Percentiles rank a stretch among this genome's conserved stretches.
Conservation (phyloP, 345 rosid species). For the Hibiscus tridactylites region DNA sequence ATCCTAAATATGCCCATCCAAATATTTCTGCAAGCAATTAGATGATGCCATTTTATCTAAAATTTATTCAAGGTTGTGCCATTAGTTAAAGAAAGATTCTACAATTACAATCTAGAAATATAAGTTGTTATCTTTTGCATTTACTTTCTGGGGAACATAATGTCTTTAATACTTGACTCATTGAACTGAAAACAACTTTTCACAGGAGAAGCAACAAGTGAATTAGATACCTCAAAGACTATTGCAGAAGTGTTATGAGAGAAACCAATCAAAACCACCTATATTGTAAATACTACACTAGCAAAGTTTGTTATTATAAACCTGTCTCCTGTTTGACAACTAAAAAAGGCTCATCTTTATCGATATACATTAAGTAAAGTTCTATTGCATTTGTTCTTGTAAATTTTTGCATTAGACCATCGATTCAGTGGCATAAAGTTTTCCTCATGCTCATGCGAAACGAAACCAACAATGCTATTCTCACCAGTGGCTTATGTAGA, state of each 20-base stretch:
- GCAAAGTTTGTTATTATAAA: neutral
- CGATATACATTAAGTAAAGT: neutral
- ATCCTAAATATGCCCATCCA: neutral
- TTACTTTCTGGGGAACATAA: neutral
- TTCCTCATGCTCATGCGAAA: neutral
- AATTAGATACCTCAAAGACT: neutral
- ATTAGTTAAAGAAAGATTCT: neutral
- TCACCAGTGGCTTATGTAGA: neutral
- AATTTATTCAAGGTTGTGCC: neutral
- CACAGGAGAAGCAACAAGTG: neutral
- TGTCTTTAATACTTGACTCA: neutral
- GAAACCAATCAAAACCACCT: neutral
- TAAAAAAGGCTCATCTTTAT: neutral
- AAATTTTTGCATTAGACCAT: neutral
- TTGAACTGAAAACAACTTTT: constrained; percentile 2
- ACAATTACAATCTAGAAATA: neutral
- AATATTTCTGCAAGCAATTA: neutral
- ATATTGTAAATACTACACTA: neutral
- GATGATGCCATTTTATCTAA: neutral
- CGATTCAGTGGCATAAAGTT: neutral
- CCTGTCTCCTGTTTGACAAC: neutral
- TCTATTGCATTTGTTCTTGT: neutral
- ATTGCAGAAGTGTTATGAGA: neutral
- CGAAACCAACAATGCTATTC: neutral
- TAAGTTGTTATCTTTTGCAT: neutral